Conservation (phyloP, 257 asterid species). For the Vinca minor region DNA sequence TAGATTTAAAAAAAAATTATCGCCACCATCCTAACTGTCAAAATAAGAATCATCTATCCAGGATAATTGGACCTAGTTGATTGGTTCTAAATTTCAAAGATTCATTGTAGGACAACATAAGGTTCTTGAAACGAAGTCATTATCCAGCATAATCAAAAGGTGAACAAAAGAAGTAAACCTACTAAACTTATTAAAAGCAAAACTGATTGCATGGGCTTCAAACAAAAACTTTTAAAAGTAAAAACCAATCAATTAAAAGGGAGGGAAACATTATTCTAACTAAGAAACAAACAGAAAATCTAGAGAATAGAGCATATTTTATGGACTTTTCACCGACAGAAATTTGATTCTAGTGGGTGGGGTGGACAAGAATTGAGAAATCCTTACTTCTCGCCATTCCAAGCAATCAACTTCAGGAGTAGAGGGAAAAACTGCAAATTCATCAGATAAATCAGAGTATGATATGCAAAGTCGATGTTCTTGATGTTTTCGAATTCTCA, state of each 20-base stretch:
- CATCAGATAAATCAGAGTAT: slow-evolving; percentile 24
- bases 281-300: neutral
- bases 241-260: neutral
- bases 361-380: slow-evolving; percentile 4
- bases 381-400: slow-evolving; percentile 92
- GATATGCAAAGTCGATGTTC: neutral
- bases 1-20: neutral
- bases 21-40: neutral
- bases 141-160: neutral
- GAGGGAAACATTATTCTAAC: neutral
- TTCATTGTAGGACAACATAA: neutral
- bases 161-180: neutral
- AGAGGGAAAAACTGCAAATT: slow-evolving; percentile 83
- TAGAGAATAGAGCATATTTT: neutral
- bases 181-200: neutral
- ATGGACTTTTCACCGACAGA: neutral
- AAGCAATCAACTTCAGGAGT: slow-evolving; percentile 83
- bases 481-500: neutral
- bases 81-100: neutral
- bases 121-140: neutral
- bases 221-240: neutral
- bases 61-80: neutral
- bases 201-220: neutral
- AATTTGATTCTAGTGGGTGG: neutral
- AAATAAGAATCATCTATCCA: neutral